phyloP scores from a whole-genome alignment of 495 filamentous ascomycete genomes.

The Hypoxylon rickii region DNA sequence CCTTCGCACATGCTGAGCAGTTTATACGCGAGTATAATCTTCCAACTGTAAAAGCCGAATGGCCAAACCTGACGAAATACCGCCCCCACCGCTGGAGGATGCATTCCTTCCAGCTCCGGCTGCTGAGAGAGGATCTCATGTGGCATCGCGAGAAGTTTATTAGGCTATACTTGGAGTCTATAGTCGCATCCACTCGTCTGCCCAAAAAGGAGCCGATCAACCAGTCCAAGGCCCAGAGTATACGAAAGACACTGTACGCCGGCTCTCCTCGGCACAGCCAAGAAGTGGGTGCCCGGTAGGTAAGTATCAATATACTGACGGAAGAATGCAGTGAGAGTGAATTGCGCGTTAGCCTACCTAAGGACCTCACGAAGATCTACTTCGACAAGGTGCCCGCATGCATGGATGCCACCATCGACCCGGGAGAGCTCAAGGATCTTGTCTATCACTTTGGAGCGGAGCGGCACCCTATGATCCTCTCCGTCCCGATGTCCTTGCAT shows the following conservation, averaged over 20 bases:
- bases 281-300: background rate
- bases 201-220: conserved; percentile 24
- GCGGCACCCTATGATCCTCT: conserved; percentile 27
- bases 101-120: conserved; percentile 11
- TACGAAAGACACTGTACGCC: conserved; percentile 18
- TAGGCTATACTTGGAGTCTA: conserved; percentile 22
- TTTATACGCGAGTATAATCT: conserved; percentile 24
- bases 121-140: conserved; percentile 23
- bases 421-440: conserved; percentile 17
- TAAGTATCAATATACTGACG: conserved; percentile 1
- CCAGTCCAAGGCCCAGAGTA: background rate
- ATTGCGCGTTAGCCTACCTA: conserved; percentile 22
- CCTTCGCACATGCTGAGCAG: conserved; percentile 36
- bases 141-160: conserved; percentile 31
- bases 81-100: conserved; percentile 11
- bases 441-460: conserved; percentile 27
- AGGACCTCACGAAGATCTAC: conserved; percentile 23
- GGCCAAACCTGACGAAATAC: conserved; percentile 25
- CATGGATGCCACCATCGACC: conserved; percentile 22
- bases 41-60: conserved; percentile 4
- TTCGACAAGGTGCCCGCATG: conserved; percentile 19
- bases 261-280: background rate
- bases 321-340: conserved; percentile 5
- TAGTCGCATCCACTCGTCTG: conserved; percentile 19
- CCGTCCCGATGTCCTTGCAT: conserved; percentile 28